Evolutionary conservation across 345 rosid species (phyloP).

Genomic region (Gossypium thurberi): DNA sequence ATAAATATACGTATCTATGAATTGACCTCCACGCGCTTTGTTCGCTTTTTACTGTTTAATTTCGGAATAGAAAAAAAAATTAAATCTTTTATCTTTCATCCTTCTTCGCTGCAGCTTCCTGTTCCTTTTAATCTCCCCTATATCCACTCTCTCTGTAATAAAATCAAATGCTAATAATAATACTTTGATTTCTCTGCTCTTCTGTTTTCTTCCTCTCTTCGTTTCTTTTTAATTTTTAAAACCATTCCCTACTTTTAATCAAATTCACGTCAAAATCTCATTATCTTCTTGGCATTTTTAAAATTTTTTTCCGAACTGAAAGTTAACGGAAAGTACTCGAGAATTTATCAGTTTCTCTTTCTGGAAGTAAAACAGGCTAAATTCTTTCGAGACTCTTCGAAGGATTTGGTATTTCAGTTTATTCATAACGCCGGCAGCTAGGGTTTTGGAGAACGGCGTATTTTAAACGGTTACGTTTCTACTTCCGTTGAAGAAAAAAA

Average conservation of each 20-base stretch:
- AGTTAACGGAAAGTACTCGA: neutral
- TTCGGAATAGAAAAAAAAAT: neutral
- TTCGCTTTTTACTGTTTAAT: neutral
- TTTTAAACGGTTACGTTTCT: neutral
- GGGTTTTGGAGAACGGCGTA: neutral
- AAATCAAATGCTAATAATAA: neutral
- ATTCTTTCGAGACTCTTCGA: too few relatives aligned
- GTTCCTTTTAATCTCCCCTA: neutral
- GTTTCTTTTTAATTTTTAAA: too few relatives aligned
- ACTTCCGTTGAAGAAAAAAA: neutral
- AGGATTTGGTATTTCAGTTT: neutral
- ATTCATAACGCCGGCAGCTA: neutral
- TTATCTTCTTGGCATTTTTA: neutral
- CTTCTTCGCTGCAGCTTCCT: neutral
- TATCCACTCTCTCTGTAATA: neutral
- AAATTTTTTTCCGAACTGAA: neutral
- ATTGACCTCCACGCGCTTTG: neutral
- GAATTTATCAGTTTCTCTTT: neutral
- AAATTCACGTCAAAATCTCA: neutral
- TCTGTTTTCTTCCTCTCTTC: too few relatives aligned
- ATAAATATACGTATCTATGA: neutral
- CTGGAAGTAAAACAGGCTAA: neutral
- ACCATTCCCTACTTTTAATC: neutral
- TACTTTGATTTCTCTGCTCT: conserved; percentile 10
- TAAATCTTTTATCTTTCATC: neutral